Base-by-base conservation (phyloP, 1,139 yeast species). In the Citeromyces hawaiiensis region DNA sequence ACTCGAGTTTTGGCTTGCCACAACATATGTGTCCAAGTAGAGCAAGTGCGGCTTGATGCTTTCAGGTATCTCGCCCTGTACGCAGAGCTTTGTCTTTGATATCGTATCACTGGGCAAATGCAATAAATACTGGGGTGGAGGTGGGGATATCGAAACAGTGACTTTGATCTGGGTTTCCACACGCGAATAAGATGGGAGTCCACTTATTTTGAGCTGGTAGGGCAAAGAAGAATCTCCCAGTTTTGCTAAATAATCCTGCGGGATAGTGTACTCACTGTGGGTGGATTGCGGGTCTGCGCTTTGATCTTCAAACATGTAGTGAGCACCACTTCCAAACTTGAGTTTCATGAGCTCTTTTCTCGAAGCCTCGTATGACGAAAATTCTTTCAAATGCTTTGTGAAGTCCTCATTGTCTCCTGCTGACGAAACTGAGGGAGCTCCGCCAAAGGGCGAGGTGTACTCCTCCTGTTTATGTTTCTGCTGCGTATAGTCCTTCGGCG, bases 151-250 rank as follows among this genome's bases (percentile, higher is more conserved):
- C 6, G 72, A 59, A 25, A 91, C 60, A 39, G 72, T 68, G 42
- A 91, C 64, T 56, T 86, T 88, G 54, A 88, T 85, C 61, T 91
- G 97, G 16, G 96, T 91, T 59, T 91, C 98, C 4, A 91, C 97
- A 47, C 98, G 72, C 8, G 96, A 85, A 49, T 76, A 76, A 9
- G 70, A 60, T 1, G 96, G 96, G 39, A 88, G 61, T 41, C 77
- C 81, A 10, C 68, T 61, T 1, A 87, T 62, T 25, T 61, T 59
- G 43, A 88, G 52, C 40, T 68, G 62, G 57, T 75, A 82, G 3
- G 86, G 86, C 43, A 81, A 61, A 10, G 57, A 52, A 10, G 60
- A 54, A 21, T 54, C 53, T 48, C 61, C 57, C 23, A 47, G 51
- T 3, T 46, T 45, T 2, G 63, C 51, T 40, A 50, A 52, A 42